Evolutionary conservation across 306 rosid species (phyloP).

Genomic region (Cicer chorassanicum): DNA sequence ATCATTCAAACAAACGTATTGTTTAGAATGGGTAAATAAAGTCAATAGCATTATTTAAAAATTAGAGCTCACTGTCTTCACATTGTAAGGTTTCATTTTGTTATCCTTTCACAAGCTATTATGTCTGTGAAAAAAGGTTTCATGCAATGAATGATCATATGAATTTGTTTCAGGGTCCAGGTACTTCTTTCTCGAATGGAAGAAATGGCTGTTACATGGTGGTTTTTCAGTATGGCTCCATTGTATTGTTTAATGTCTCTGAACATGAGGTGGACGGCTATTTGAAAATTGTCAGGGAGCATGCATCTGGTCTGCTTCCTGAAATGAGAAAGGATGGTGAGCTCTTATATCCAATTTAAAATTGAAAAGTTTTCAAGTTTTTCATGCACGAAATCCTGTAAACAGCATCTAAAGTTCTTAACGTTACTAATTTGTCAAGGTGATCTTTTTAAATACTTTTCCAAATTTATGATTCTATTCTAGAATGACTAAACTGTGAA

Average conservation of each 20-base stretch:
- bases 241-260: constrained; percentile 80
- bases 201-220: constrained; percentile 80
- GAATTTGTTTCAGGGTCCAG: constrained; percentile 63
- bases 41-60: neutral
- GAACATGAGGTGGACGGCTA: constrained; percentile 78
- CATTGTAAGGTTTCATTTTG: constrained; percentile 7
- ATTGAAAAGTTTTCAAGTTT: constrained; percentile 27
- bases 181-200: constrained; percentile 70
- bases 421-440: neutral
- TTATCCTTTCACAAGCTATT: constrained; percentile 4
- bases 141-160: constrained; percentile 13
- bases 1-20: neutral
- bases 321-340: constrained; percentile 99
- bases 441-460: constrained; percentile 13
- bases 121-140: constrained; percentile 24
- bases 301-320: constrained; percentile 86
- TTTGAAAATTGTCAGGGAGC: constrained; percentile 75
- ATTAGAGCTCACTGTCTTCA: neutral
- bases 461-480: constrained; percentile 30
- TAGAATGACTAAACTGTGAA: constrained; percentile 3
- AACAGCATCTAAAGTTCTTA: neutral
- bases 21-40: neutral
- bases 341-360: constrained; percentile 41
- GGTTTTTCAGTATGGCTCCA: constrained; percentile 96
- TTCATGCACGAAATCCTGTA: constrained; percentile 1